phyloP scores from a whole-genome alignment of 106 monocot genomes.

The Phalaenopsis aphrodite region DNA sequence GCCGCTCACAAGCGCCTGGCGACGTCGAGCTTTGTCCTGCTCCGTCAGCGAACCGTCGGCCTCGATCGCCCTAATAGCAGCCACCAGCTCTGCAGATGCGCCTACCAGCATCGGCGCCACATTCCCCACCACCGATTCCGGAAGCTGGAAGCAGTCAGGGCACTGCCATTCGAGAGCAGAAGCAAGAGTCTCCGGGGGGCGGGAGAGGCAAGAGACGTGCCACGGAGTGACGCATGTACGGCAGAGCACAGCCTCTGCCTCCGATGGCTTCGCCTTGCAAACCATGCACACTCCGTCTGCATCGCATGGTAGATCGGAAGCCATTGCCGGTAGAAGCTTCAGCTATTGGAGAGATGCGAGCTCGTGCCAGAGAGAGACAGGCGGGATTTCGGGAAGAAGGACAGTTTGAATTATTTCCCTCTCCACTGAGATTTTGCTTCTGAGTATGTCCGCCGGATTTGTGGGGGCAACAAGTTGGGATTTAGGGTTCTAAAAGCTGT shows the following conservation, averaged over 20 bases:
- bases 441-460: neutral
- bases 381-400: neutral
- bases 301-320: constrained; percentile 81
- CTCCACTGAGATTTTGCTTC: neutral
- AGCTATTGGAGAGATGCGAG: neutral
- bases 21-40: constrained; percentile 56
- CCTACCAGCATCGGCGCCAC: neutral
- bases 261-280: constrained; percentile 48
- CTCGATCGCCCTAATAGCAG: constrained; percentile 60
- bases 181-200: constrained; percentile 18
- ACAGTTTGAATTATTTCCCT: neutral
- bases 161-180: constrained; percentile 39
- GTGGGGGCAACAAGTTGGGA: neutral
- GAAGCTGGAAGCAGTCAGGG: constrained; percentile 35
- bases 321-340: constrained; percentile 12
- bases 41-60: constrained; percentile 47
- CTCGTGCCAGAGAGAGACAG: neutral
- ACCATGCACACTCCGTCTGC: constrained; percentile 88
- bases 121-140: neutral
- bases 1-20: constrained; percentile 55
- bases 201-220: constrained; percentile 79
- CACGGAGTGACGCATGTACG: constrained; percentile 77
- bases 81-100: constrained; percentile 26
- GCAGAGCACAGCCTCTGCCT: constrained; percentile 49
- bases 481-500: neutral